These are phyloP conservation scores for Seiridium cupressi DNA, from an alignment of 2,329 filamentous ascomycete genomes.

Conservation along the genomic window DNA sequence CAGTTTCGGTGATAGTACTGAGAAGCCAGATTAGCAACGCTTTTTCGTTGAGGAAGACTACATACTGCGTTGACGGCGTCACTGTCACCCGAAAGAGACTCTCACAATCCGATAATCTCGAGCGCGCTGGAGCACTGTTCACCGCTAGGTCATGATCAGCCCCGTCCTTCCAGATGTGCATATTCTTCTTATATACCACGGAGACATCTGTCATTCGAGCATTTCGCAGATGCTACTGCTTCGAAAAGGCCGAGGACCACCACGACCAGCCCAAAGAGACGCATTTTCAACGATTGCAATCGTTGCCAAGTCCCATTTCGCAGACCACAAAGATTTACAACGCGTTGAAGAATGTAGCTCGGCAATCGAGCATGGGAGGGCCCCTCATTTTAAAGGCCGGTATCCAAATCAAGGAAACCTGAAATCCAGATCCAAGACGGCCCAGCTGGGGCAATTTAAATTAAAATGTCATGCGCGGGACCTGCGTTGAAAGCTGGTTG, in stretches of 20 bases:
- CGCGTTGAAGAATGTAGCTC: too few relatives aligned
- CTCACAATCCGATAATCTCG: conserved; percentile 6
- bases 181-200: background rate
- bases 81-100: conserved; percentile 6
- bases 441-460: background rate
- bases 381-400: background rate
- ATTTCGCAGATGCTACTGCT: background rate
- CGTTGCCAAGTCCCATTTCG: background rate
- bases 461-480: conserved; percentile 1
- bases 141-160: conserved; percentile 4
- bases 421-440: background rate
- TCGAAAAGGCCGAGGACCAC: background rate
- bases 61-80: conserved; percentile 8
- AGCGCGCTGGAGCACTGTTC: conserved; percentile 1
- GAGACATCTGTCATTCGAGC: conserved; percentile 5
- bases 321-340: background rate
- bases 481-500: background rate
- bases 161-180: background rate
- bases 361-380: background rate
- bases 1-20: conserved; percentile 7
- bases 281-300: conserved; percentile 1
- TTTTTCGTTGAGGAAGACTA: background rate
- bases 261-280: background rate
- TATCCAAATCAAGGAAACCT: background rate
- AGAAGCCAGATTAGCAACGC: background rate